Conservation (phyloP, 139 green algal species). For the Chlamydomonas sp. region DNA sequence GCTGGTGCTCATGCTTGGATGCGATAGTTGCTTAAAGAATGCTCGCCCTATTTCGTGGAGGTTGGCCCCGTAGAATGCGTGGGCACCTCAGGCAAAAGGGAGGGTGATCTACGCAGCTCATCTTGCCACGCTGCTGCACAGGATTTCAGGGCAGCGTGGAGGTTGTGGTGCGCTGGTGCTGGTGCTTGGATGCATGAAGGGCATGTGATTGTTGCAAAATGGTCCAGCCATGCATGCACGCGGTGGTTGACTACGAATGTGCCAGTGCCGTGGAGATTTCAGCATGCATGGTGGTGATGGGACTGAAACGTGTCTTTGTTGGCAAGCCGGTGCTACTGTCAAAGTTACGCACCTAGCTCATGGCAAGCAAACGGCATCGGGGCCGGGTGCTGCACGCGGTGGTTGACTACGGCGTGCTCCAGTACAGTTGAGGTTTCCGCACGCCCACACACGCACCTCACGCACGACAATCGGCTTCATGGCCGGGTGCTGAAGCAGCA, state of each 20-base stretch:
- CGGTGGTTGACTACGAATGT: too few species aligned
- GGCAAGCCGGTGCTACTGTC: slow-evolving; percentile 25
- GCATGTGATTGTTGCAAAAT: too few species aligned
- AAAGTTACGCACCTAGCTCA: too few species aligned
- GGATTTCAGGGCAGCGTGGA: slow-evolving; percentile 15
- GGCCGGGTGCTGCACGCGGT: too few species aligned
- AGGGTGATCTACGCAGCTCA: slow-evolving; percentile 17
- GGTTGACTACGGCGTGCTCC: too few species aligned
- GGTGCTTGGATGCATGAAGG: too few species aligned
- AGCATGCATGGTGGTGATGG: too few species aligned
- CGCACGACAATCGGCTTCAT: slow-evolving; percentile 82
- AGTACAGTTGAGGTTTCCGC: too few species aligned
- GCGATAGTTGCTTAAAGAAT: not conserved
- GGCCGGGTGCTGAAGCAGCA: slow-evolving; percentile 75
- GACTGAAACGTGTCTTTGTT: slow-evolving; percentile 18
- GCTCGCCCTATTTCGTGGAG: not conserved
- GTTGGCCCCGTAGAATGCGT: not conserved
- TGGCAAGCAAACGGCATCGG: too few species aligned
- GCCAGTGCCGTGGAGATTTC: too few species aligned
- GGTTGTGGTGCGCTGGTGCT: slow-evolving; percentile 39
- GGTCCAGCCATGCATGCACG: too few species aligned
- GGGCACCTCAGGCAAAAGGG: not conserved
- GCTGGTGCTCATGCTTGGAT: slow-evolving; percentile 4
- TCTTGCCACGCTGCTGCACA: slow-evolving; percentile 32
- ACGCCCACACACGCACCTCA: too few species aligned